Percentiles rank a stretch among this genome's conserved stretches.
Conservation (phyloP, 345 rosid species). For the Kernera saxatilis region DNA sequence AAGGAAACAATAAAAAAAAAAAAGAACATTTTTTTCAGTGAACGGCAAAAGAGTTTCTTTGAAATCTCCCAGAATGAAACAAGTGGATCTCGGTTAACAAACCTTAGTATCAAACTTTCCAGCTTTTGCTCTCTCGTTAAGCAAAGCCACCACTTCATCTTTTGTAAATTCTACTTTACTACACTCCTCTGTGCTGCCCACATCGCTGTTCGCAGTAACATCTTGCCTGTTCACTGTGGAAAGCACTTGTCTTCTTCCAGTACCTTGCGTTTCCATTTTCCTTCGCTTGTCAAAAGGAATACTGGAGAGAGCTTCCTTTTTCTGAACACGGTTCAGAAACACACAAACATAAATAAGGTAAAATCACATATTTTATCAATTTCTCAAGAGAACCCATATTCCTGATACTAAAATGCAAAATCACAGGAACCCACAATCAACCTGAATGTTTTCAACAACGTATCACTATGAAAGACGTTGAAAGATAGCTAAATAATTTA, state of each 20-base stretch:
- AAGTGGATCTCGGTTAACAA: not conserved
- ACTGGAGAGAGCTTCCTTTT: slow-evolving; percentile 44
- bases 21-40: not conserved
- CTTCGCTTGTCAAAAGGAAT: slow-evolving; percentile 65
- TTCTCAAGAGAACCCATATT: not conserved
- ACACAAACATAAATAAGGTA: not conserved
- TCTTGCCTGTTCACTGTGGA: slow-evolving; percentile 50
- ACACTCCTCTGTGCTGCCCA: slow-evolving; percentile 42
- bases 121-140: slow-evolving; percentile 62
- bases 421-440: not conserved
- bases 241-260: slow-evolving; percentile 56
- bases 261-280: slow-evolving; percentile 34
- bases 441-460: not conserved
- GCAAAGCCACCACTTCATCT: slow-evolving; percentile 71
- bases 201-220: slow-evolving; percentile 33
- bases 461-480: not conserved
- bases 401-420: not conserved
- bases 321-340: slow-evolving; percentile 35
- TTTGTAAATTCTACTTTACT: slow-evolving; percentile 49
- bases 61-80: not conserved
- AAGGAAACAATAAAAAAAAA: not conserved
- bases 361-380: not conserved
- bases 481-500: not conserved
- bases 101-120: slow-evolving; percentile 85
- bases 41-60: not conserved